These are phyloP conservation scores for Fusarium sp. DNA, from an alignment of 2,329 filamentous ascomycete genomes.

Conservation along the genomic window DNA sequence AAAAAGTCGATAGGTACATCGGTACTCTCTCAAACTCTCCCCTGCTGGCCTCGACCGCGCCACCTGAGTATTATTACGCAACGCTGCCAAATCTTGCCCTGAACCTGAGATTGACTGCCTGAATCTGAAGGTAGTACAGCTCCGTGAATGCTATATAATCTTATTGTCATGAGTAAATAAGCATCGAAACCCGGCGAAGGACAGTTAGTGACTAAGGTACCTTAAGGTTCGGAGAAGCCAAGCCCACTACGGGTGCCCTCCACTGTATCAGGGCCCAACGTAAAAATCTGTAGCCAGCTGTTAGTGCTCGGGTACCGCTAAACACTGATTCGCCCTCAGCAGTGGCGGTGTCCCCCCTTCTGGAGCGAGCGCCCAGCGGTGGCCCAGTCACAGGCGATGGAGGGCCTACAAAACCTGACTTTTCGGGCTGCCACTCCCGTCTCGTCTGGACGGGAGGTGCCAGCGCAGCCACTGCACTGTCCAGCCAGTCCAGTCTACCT, in stretches of 20 bases:
- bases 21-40: neutral
- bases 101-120: neutral
- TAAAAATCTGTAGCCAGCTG: conserved; percentile 29
- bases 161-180: conserved; percentile 33
- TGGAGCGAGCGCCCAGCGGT: conserved; percentile 16
- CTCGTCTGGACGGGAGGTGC: conserved; percentile 16
- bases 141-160: conserved; percentile 7
- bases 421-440: conserved; percentile 43
- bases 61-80: conserved; percentile 8
- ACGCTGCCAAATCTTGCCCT: neutral
- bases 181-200: conserved; percentile 44
- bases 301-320: conserved; percentile 42
- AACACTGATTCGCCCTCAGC: conserved; percentile 27
- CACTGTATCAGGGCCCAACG: conserved; percentile 36
- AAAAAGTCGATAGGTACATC: neutral
- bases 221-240: neutral
- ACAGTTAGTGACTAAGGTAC: neutral
- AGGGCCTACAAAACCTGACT: conserved; percentile 44
- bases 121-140: conserved; percentile 4
- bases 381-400: conserved; percentile 26
- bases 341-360: conserved; percentile 41
- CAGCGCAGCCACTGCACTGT: conserved; percentile 22
- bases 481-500: neutral
- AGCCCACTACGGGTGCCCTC: conserved; percentile 10
- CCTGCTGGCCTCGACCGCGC: conserved; percentile 18